These are phyloP conservation scores for Globisporangium spiculum DNA, from an alignment of 352 stramenopile genomes.

Conservation along the genomic window DNA sequence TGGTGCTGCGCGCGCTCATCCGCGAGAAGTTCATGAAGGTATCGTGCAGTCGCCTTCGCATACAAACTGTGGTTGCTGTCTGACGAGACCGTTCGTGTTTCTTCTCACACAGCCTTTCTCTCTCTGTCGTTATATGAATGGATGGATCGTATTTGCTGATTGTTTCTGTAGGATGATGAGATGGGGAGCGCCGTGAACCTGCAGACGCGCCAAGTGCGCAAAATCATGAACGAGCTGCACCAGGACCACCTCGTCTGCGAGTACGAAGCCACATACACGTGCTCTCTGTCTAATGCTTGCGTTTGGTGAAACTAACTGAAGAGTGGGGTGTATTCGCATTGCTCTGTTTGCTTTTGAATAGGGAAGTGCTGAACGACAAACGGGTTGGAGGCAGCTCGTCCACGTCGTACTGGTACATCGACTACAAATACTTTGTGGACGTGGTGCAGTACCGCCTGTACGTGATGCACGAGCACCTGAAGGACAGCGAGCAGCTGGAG, in stretches of 20 bases:
- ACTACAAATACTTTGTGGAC: constrained; percentile 92
- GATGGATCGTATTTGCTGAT: background rate
- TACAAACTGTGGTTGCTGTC: background rate
- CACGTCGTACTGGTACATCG: constrained; percentile 90
- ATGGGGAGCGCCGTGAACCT: constrained; percentile 88
- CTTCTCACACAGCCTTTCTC: background rate
- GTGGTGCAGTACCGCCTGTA: constrained; percentile 88
- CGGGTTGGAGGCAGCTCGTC: constrained; percentile 76
- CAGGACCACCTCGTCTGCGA: constrained; percentile 85
- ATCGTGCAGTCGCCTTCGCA: background rate
- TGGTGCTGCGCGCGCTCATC: constrained; percentile 83
- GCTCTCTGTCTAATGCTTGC: background rate
- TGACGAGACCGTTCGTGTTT: background rate
- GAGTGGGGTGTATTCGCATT: background rate
- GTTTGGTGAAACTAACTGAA: background rate
- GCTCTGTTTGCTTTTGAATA: constrained; percentile 18
- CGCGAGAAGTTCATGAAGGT: constrained; percentile 89
- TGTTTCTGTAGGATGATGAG: constrained; percentile 63
- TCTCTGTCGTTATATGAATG: background rate
- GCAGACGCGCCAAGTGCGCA: constrained; percentile 85
- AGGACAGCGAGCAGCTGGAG: constrained; percentile 83
- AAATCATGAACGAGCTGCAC: constrained; percentile 88
- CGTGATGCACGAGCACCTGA: constrained; percentile 84
- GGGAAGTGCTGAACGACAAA: constrained; percentile 88
- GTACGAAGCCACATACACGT: constrained; percentile 27